Percentiles rank a stretch among this genome's conserved stretches.
These are phyloP conservation scores for Castanea mollissima DNA, from an alignment of 306 rosid species.

Conservation along the genomic window DNA sequence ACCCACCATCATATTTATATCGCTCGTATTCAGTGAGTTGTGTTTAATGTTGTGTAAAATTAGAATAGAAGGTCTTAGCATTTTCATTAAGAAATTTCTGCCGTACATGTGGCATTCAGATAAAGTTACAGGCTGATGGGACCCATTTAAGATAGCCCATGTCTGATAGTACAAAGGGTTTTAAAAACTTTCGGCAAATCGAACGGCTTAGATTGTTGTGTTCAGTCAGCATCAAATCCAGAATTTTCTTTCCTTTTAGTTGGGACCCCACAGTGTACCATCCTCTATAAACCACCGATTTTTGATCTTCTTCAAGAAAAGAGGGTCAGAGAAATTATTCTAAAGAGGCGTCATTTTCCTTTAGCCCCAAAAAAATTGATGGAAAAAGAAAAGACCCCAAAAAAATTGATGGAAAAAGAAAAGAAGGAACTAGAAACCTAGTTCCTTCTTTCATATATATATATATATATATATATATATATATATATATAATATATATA, in stretches of 20 bases:
- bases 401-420: background rate
- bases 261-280: background rate
- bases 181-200: background rate
- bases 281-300: conserved; percentile 6
- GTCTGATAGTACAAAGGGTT: background rate
- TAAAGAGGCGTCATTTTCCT: background rate
- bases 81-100: too few relatives aligned
- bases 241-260: background rate
- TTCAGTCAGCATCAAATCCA: background rate
- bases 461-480: too few relatives aligned
- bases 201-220: background rate
- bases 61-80: fast-evolving
- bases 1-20: fast-evolving
- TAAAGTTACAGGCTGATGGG: background rate
- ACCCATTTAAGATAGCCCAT: background rate
- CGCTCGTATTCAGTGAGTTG: fast-evolving
- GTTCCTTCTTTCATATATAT: too few relatives aligned
- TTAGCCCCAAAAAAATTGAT: background rate
- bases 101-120: conserved; percentile 1
- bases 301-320: background rate
- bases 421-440: conserved; percentile 7
- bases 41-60: too few relatives aligned
- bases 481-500: too few relatives aligned
- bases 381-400: background rate
- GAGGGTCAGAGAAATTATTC: background rate